Base-by-base conservation (phyloP, 345 rosid species). In the Populus tremula region DNA sequence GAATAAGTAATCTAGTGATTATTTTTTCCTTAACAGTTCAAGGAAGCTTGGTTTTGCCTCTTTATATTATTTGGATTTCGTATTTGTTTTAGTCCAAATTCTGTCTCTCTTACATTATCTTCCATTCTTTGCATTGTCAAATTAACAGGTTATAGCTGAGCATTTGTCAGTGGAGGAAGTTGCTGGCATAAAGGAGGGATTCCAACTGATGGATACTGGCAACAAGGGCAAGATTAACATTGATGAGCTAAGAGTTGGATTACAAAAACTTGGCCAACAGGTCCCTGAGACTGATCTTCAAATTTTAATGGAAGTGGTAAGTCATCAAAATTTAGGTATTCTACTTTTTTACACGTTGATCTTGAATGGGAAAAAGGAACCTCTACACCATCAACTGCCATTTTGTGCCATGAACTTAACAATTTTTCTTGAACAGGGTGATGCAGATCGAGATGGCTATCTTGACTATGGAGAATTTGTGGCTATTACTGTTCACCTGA, bases 101-200 rank as follows among this genome's bases (percentile, higher is more conserved):
- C 39, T 54, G 27, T 67, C 25, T 20, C 38, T 0, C 35, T 62
- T 41, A 33, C 16, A 8, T 27, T 75, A 21, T 50, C 25, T 2
- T 54, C 27, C 16, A 23, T 54, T 65, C 38, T 66, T 56, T 59
- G 36, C 31, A 18, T 9, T 71, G 36, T 72, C 36, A 23, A 43
- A 67, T 39, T 29, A 25, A 50, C 72, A 82, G 85, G 82, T 82
- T 25, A 62, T 82, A 74, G 85, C 79, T 27, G 85, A 82, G 77
- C 85, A 78, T 75, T 71, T 82, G 70, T 75, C 85, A 3, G 79
- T 74, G n/a, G 82, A 82, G 82, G 85, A 82, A 78, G 85, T 72
- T 27, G 82, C 82, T 43, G 79, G 79, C 70, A 78, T 82, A 70
- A 82, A 82, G 82, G 85, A 82, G 69, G 82, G 76, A 21, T 82